Percentiles rank a stretch among this genome's conserved stretches.
Conservation (phyloP, 2,329 filamentous ascomycete genomes). For the Coniochaeta prunicola region DNA sequence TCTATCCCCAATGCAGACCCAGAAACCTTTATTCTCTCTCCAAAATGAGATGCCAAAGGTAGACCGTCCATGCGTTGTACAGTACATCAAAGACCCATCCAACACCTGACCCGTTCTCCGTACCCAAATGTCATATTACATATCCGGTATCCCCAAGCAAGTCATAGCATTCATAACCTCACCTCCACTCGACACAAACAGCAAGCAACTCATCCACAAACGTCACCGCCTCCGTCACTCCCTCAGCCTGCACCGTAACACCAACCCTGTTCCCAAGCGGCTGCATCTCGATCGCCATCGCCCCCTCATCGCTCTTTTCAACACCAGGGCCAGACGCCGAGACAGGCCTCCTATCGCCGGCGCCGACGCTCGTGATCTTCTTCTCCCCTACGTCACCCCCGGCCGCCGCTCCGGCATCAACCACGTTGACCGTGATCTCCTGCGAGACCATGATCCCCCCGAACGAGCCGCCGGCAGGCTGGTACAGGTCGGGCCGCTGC, state of each 20-base stretch:
- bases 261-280: conserved; percentile 13
- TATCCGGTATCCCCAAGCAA: not conserved
- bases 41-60: not conserved
- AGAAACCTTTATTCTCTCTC: not conserved
- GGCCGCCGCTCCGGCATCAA: conserved; percentile 17
- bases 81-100: not conserved
- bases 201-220: conserved; percentile 39
- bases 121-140: not conserved
- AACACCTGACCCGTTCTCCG: not conserved
- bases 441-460: conserved; percentile 57
- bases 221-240: conserved; percentile 24
- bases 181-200: conserved; percentile 10
- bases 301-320: not conserved
- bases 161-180: not conserved
- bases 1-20: not conserved
- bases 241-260: conserved; percentile 26
- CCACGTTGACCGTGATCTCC: conserved; percentile 49
- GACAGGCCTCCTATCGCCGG: not conserved
- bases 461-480: conserved; percentile 19
- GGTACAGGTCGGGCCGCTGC: conserved; percentile 4
- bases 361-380: conserved; percentile 14
- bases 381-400: conserved; percentile 12
- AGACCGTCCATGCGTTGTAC: not conserved
- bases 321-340: not conserved
- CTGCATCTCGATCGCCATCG: not conserved